Evolutionary conservation across 805 yeast species (phyloP), one percentile per base, ranked within the genome.

Genomic region (Kuraishia hungarica): DNA sequence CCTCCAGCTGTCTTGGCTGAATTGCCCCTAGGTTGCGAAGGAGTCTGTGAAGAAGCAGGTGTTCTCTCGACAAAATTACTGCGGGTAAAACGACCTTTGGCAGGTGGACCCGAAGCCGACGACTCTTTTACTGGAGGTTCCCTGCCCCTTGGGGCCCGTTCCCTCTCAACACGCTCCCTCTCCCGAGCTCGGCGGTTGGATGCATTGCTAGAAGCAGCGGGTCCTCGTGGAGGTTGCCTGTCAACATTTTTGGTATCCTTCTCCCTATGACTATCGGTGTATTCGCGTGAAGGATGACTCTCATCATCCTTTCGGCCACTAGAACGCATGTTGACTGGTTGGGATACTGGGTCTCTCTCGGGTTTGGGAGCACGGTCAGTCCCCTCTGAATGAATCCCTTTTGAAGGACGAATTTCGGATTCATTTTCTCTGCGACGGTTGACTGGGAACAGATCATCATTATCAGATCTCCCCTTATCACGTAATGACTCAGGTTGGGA

Each of bases 1-100:
- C 46, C 23, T 11, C 24, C 47, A 2, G 54, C 13, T 20, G 29
- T 26, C 39, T 17, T 51, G 35, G 39, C 15, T 43, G 35, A 21
- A 24, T 48, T 48, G 28, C 21, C 28, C 19, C 22, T 19, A 24
- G 19, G 11, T 17, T 22, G n/a, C 10, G 57, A 55, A 8, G 61
- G 15, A 17, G n/a, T 17, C 28, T 51, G n/a, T 39, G 17, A 43
- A 47, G 17, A 43, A 47, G 48, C 22, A 3, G 43, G n/a, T 13
- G 43, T 35, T 15, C 43, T 35, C 35, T 52, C 35, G 21, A 23
- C 19, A 19, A 46, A 51, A 26, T 46, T 51, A n/a, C 48, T 26
- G 8, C 51, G 6, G 52, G 24, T 39, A 47, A 48, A 52, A 35
- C 21, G 26, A 28, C 24, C 49, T 24, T 29, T 17, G 52, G 47